Evolutionary conservation across 73 alveolate genomes (phyloP), one percentile per base, ranked within the genome.

Genomic region (Effrenium voratum): DNA sequence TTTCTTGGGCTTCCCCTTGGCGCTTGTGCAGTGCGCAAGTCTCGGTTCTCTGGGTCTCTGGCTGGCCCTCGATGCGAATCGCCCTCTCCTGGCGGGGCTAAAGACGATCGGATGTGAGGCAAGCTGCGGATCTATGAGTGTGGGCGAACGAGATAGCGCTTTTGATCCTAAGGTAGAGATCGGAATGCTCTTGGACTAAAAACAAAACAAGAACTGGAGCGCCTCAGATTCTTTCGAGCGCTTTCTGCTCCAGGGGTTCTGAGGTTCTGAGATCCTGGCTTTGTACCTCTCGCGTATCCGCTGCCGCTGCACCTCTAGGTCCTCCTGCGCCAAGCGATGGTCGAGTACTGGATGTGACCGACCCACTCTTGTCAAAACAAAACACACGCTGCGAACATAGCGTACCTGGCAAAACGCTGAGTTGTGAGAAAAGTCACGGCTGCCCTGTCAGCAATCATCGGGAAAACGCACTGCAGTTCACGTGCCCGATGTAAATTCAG

Each of bases 251-350:
- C 63, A 8, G 63, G 8, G 63, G 26, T 8, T 12, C 26, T 52
- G 26, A 52, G 8, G 19, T 52, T 19, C 8, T 19, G 63, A 8
- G 26, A 19, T 19, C 26, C 63, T 8, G 63, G 91, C 91, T 72
- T 81, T 81, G 91, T 32, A 81, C 8, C 4, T 30, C 28, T 81
- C 73, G 28, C 59, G 91, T 49, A 81, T 81, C n/a, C 91, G 45
- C n/a, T 81, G 91, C 41, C 91, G 70, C 49, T 81, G 91, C 46
- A 49, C 12, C 1, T 49, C 91, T 72, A 81, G 12, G 34, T 81
- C 91, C 47, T 81, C 91, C 91, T 81, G 91, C 36, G 30, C 13
- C 34, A 60, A 12, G 47, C n/a, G n/a, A n/a, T n/a, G n/a, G n/a
- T n/a, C n/a, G n/a, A n/a, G n/a, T n/a, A n/a, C n/a, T n/a, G n/a